Percentiles rank a stretch among this genome's conserved stretches.
Conservation (phyloP, 164 flowering plant genomes). For the Litsea cubeba region DNA sequence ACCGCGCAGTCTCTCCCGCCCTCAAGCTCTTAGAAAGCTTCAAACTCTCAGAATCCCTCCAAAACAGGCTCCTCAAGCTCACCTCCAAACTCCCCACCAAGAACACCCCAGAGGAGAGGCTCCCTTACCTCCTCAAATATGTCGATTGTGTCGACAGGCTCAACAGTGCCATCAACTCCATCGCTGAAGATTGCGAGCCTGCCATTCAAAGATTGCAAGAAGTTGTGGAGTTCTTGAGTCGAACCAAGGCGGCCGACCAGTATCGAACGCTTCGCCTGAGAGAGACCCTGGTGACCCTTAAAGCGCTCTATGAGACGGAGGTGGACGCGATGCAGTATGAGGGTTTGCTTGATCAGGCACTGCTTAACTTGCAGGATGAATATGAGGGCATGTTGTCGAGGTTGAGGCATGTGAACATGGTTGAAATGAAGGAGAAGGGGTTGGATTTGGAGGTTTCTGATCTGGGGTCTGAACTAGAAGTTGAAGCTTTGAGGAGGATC, state of each 20-base stretch:
- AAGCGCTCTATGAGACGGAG: slow-evolving; percentile 55
- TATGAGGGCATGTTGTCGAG: slow-evolving; percentile 42
- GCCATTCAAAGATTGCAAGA: slow-evolving; percentile 68
- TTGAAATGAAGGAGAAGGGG: slow-evolving; percentile 9
- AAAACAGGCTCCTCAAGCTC: slow-evolving; percentile 35
- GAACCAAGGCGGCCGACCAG: slow-evolving; percentile 67
- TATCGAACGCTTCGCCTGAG: slow-evolving; percentile 37
- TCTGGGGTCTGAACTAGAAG: slow-evolving; percentile 47
- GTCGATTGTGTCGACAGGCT: slow-evolving; percentile 49
- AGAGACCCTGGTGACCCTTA: slow-evolving; percentile 52
- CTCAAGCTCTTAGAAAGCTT: slow-evolving; percentile 49
- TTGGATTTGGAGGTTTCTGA: slow-evolving; percentile 8
- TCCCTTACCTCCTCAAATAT: slow-evolving; percentile 31
- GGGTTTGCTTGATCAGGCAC: slow-evolving; percentile 61
- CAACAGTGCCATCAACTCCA: slow-evolving; percentile 30
- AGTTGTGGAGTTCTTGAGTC: slow-evolving; percentile 70
- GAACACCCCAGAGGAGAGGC: slow-evolving; percentile 23
- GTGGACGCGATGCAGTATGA: slow-evolving; percentile 66
- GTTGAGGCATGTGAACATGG: slow-evolving; percentile 40
- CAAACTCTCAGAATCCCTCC: slow-evolving; percentile 49
- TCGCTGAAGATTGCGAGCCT: slow-evolving; percentile 49
- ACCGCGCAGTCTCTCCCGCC: slow-evolving; percentile 63
- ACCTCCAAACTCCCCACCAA: slow-evolving; percentile 28
- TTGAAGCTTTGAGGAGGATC: slow-evolving; percentile 45
- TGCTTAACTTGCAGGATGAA: slow-evolving; percentile 60